Evolutionary conservation across 2,329 filamentous ascomycete genomes (phyloP), one percentile per base, ranked within the genome.

Genomic region (Fusarium miscanthi): DNA sequence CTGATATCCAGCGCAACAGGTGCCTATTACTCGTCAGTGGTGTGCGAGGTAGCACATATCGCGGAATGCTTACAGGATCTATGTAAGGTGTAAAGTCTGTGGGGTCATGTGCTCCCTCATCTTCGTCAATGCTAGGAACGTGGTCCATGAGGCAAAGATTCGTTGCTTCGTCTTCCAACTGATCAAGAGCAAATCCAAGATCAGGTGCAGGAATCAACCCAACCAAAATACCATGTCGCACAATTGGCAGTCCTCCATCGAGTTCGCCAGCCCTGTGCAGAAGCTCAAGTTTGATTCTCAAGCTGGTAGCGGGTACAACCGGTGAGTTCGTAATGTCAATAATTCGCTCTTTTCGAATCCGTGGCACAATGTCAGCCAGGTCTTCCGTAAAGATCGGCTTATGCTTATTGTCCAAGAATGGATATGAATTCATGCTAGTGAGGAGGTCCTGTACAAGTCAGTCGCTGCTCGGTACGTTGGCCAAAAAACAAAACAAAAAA

Each of bases 351-450:
- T 88, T 89, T 19, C 93, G 91, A 8, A 93, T 85, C 9, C 91
- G 91, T 4, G 93, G 90, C 1, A 95, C 92, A 62, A 99, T 96
- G 70, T 97, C 95, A 19, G 91, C 93, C 2, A 99, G 87, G 60
- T 97, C 93, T 2, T 93, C 92, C 2, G 95, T 97, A 80, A 98
- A 97, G 23, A 97, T 87, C 2, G 95, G 95, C 74, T 97, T 94
- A 69, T 95, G 90, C 81, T 98, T 98, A 83, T 97, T 97, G 82
- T 97, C 94, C n/a, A 99, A 88, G 84, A 97, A 98, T 0, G 96
- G 96, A 74, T 98, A 99, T 6, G 94, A 93, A 81, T 99, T 98
- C 92, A 99, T 95, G 79, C 96, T 94, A 0, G 95, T 98, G 23
- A 98, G 86, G 16, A 98, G 88, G 79, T 98, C 96, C 90, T 93